These are phyloP conservation scores for Triangularia setosa DNA, from an alignment of 2,329 filamentous ascomycete species.

Conservation along the genomic window DNA sequence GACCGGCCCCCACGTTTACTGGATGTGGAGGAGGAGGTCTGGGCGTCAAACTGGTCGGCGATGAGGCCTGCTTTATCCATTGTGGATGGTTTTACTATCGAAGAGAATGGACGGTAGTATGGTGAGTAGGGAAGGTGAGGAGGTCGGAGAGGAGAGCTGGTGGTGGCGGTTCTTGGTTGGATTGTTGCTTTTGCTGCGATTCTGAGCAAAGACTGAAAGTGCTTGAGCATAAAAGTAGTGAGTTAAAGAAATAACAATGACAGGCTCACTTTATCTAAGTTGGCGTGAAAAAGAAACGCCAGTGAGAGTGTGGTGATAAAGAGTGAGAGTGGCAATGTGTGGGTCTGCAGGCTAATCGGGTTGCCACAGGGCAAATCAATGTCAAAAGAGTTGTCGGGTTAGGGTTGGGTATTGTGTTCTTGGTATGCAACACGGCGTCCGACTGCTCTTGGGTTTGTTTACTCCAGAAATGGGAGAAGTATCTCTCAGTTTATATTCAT, in stretches of 20 bases:
- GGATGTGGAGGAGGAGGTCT: background rate
- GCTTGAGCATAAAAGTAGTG: background rate
- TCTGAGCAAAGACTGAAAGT: background rate
- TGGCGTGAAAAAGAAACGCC: background rate
- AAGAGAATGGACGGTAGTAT: background rate
- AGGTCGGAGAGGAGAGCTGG: background rate
- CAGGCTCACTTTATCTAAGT: background rate
- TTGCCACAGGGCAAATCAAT: background rate
- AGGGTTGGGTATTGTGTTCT: background rate
- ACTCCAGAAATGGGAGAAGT: background rate
- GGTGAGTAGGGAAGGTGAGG: background rate
- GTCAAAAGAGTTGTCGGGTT: background rate
- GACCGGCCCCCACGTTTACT: constrained; percentile 25
- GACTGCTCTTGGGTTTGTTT: background rate
- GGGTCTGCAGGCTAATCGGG: background rate
- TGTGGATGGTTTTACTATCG: background rate
- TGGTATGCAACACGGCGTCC: background rate
- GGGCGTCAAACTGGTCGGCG: background rate
- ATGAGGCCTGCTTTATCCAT: background rate
- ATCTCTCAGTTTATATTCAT: background rate
- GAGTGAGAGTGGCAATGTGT: background rate
- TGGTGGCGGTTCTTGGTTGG: background rate
- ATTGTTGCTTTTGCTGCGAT: background rate
- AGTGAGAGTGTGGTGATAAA: background rate
- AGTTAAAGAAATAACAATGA: background rate